Conservation (phyloP, 495 filamentous ascomycete genomes). For the Hyaloscypha hepaticicola region DNA sequence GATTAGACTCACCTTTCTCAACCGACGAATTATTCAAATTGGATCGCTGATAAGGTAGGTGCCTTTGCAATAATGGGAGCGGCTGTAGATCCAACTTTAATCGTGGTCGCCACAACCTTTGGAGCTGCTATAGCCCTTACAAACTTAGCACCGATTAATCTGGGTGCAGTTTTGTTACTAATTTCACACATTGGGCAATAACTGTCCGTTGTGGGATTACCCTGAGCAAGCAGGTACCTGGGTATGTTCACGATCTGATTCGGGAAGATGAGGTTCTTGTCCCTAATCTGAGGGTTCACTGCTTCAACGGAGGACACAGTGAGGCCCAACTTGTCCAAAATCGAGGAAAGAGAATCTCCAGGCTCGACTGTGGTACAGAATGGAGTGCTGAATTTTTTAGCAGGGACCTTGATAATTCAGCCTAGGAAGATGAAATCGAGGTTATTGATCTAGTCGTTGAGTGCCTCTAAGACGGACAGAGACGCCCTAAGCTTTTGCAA, state of each 20-base stretch:
- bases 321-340: neutral
- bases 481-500: neutral
- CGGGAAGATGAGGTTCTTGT: neutral
- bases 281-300: neutral
- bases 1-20: conserved; percentile 26
- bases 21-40: conserved; percentile 29
- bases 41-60: neutral
- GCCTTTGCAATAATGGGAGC: neutral
- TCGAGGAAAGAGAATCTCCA: neutral
- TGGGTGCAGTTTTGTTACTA: neutral
- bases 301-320: neutral
- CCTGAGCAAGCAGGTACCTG: neutral
- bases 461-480: neutral
- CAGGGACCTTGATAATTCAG: conserved; percentile 8
- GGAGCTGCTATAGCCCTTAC: neutral
- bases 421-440: neutral
- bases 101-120: neutral
- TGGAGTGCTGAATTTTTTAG: neutral
- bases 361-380: neutral
- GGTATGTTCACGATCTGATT: conserved; percentile 14
- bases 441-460: conserved; percentile 5
- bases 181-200: conserved; percentile 2
- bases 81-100: conserved; percentile 5
- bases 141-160: conserved; percentile 1
- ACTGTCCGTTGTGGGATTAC: neutral